Base-by-base conservation (phyloP, 192 early-diverging fungal genomes). In the Coemansia reversa region DNA sequence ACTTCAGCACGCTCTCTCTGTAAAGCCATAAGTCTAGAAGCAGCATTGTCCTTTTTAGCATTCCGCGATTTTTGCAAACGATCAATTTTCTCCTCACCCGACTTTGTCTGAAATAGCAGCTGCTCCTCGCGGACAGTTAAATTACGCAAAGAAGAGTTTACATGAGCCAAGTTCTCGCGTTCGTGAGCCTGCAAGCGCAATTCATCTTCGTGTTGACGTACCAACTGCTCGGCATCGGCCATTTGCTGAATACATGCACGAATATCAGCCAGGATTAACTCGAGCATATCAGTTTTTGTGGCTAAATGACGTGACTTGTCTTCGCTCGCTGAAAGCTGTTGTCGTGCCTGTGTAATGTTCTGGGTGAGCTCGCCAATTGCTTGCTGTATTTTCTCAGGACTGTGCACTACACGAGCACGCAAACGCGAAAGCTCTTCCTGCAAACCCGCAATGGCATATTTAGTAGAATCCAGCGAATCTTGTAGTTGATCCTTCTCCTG, bases 331-430 rank as follows among this genome's bases (percentile, higher is more conserved):
- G 68, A 58, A 4, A 86, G 45, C 42, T 79, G 77, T 12, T 39
- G 28, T 51, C 88, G 87, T 23, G 86, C 83, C 7, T 60, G 60
- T 1, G 49, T 35, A 3, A 87, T 72, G 8, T 61, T 62, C 16
- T 65, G 47, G 62, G 60, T 88, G 84, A 92, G 86, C 57, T 92
- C 88, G 3, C 55, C 47, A 23, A 92, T 75, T 23, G 86, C 88
- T 56, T 85, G 77, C 67, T 90, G 85, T 14, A 91, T 75, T 72
- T 88, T 87, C 67, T 89, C 91, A 1, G 91, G 91, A 64, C 85
- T 89, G n/a, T 86, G 84, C 33, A 92, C 89, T 22, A 92, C 86
- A 0, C 86, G 83, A 18, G 83, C 74, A 45, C 82, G 81, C 3
- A 92, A 73, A 22, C 83, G 47, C 39, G 63, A 53, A 55, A 87